phyloP scores from a whole-genome alignment of 2,329 filamentous ascomycete genomes.

The Fusarium sp. region DNA sequence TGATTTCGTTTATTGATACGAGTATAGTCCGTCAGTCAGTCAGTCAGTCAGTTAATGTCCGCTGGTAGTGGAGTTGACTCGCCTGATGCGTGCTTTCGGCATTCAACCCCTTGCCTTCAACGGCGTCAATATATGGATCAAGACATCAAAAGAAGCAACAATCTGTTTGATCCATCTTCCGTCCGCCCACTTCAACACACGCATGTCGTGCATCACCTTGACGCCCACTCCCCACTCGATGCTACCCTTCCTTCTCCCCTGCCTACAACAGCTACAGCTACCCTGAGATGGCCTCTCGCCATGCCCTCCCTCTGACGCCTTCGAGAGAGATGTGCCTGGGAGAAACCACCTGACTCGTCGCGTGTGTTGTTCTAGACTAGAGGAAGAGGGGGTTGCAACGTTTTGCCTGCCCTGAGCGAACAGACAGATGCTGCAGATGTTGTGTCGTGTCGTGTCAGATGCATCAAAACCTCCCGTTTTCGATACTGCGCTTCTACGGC shows the following conservation, averaged over 20 bases:
- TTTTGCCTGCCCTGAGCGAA: constrained; percentile 1
- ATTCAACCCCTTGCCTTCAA: neutral
- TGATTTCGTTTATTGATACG: neutral
- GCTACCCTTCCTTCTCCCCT: constrained; percentile 1
- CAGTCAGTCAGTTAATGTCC: neutral
- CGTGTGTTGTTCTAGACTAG: neutral
- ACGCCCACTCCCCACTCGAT: constrained; percentile 12
- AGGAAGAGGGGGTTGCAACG: neutral
- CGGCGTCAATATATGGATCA: neutral
- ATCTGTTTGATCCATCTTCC: neutral
- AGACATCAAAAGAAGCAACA: neutral
- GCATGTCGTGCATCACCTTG: constrained; percentile 13
- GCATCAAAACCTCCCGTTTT: neutral
- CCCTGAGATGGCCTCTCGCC: constrained; percentile 7
- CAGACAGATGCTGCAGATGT: neutral
- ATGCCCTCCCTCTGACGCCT: neutral
- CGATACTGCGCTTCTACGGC: neutral
- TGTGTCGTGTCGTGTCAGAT: constrained; percentile 2
- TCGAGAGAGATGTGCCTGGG: neutral
- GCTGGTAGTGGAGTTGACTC: neutral
- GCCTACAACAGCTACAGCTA: neutral
- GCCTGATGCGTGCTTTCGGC: neutral
- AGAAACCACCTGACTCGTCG: neutral
- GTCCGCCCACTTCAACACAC: neutral
- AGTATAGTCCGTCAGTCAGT: neutral